Conservation (phyloP, 2,329 filamentous ascomycete species). For the Corinectria fuckeliana region DNA sequence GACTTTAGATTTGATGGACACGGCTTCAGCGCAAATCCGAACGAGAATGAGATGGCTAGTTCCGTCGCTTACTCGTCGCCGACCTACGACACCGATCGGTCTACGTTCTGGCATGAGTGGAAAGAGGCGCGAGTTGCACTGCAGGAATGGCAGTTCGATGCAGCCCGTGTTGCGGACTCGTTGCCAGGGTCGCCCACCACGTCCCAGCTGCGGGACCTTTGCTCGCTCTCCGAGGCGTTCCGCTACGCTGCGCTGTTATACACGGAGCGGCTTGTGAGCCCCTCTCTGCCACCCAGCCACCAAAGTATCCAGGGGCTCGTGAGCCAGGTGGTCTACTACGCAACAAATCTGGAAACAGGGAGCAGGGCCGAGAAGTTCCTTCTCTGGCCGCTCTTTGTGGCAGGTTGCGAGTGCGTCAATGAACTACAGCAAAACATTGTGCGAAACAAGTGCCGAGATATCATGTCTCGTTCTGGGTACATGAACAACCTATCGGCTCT, state of each 20-base stretch:
- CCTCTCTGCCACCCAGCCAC: constrained; percentile 73
- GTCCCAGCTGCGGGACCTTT: constrained; percentile 74
- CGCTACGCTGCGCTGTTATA: constrained; percentile 89
- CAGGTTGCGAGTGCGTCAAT: constrained; percentile 87
- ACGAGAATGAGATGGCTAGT: constrained; percentile 60
- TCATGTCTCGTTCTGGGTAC: constrained; percentile 88
- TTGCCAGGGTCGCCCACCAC: constrained; percentile 59
- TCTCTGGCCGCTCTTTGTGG: constrained; percentile 91
- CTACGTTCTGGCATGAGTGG: constrained; percentile 87
- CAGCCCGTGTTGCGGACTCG: constrained; percentile 56
- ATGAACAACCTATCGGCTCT: constrained; percentile 90
- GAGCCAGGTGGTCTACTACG: constrained; percentile 81
- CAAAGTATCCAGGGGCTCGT: constrained; percentile 85
- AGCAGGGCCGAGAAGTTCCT: constrained; percentile 84
- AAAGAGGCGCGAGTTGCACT: constrained; percentile 77
- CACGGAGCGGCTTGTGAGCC: constrained; percentile 84
- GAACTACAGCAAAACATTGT: constrained; percentile 80
- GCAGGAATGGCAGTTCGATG: constrained; percentile 80
- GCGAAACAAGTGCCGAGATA: constrained; percentile 80
- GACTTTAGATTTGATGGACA: constrained; percentile 70
- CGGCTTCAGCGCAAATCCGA: constrained; percentile 64
- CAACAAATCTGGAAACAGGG: constrained; percentile 76
- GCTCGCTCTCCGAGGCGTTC: constrained; percentile 88
- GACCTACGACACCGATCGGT: constrained; percentile 63
- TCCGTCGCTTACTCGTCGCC: constrained; percentile 51